Percentiles rank a stretch among this genome's conserved stretches.
Conservation (phyloP, 805 yeast species). For the Scheffersomyces spartinae region DNA sequence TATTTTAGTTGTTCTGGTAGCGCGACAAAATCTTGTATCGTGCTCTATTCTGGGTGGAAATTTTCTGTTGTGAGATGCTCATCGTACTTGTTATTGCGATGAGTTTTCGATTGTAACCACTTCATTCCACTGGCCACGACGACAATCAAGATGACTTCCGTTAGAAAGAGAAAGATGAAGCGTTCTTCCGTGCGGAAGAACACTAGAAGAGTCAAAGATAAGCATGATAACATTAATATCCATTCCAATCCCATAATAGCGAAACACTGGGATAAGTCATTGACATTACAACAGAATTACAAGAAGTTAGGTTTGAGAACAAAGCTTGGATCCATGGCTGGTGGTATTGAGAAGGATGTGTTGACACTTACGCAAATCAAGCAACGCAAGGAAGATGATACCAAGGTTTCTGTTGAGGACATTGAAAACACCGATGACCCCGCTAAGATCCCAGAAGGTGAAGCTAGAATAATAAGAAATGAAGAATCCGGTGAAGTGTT, state of each 20-base stretch:
- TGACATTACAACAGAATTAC: conserved; percentile 81
- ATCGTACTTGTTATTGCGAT: too few species aligned
- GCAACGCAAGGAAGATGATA: conserved; percentile 17
- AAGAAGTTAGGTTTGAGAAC: conserved; percentile 66
- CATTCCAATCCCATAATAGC: conserved; percentile 74
- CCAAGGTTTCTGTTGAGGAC: conserved; percentile 14
- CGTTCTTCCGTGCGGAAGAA: conserved; percentile 60
- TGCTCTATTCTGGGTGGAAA: too few species aligned
- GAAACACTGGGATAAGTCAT: conserved; percentile 76
- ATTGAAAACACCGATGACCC: conserved; percentile 38
- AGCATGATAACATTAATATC: conserved; percentile 53
- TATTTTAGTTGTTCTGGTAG: too few species aligned
- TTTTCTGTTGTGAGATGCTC: too few species aligned
- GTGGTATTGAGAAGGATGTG: conserved; percentile 66
- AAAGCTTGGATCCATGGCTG: conserved; percentile 56
- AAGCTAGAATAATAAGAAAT: conserved; percentile 67
- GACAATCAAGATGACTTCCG: conserved; percentile 41
- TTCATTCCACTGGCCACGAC: not conserved
- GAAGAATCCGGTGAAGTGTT: conserved; percentile 50
- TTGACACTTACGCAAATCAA: conserved; percentile 21
- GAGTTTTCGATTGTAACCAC: too few species aligned
- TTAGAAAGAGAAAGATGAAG: conserved; percentile 77
- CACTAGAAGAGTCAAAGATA: conserved; percentile 61
- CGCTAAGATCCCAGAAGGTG: conserved; percentile 59
- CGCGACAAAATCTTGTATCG: too few species aligned